phyloP scores from a whole-genome alignment of 2,329 filamentous ascomycete genomes.

The Berkeleyomyces basicola region DNA sequence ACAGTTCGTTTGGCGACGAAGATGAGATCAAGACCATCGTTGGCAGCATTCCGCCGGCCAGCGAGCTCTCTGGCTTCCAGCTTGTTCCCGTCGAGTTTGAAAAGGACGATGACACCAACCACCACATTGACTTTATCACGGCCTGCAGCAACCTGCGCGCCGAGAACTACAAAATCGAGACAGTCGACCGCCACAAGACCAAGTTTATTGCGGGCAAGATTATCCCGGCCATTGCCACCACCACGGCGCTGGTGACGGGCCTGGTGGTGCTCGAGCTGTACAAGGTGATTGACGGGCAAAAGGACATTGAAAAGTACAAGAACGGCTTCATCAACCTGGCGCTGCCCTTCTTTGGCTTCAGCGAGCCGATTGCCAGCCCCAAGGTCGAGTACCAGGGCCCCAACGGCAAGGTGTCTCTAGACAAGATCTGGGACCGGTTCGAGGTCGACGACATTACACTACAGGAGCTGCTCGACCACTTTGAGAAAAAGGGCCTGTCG shows the following conservation, averaged over 20 bases:
- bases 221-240: conserved; percentile 94
- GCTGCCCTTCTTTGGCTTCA: conserved; percentile 95
- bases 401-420: conserved; percentile 63
- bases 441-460: conserved; percentile 78
- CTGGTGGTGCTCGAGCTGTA: conserved; percentile 84
- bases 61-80: conserved; percentile 72
- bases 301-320: conserved; percentile 97
- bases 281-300: conserved; percentile 93
- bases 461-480: conserved; percentile 65
- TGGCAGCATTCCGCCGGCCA: conserved; percentile 58
- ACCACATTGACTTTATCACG: conserved; percentile 98
- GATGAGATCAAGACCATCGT: conserved; percentile 60
- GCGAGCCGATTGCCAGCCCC: conserved; percentile 83
- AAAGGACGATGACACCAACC: conserved; percentile 95
- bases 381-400: conserved; percentile 80
- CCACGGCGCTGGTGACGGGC: conserved; percentile 86
- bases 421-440: conserved; percentile 97
- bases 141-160: conserved; percentile 91
- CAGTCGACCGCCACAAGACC: conserved; percentile 88
- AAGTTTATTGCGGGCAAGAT: conserved; percentile 99
- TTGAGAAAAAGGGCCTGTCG: conserved; percentile 62
- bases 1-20: conserved; percentile 47
- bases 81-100: conserved; percentile 89
- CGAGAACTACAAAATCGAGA: conserved; percentile 93
- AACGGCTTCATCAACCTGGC: conserved; percentile 97